Evolutionary conservation across 345 rosid species (phyloP).

Genomic region (Ceriops tagal): DNA sequence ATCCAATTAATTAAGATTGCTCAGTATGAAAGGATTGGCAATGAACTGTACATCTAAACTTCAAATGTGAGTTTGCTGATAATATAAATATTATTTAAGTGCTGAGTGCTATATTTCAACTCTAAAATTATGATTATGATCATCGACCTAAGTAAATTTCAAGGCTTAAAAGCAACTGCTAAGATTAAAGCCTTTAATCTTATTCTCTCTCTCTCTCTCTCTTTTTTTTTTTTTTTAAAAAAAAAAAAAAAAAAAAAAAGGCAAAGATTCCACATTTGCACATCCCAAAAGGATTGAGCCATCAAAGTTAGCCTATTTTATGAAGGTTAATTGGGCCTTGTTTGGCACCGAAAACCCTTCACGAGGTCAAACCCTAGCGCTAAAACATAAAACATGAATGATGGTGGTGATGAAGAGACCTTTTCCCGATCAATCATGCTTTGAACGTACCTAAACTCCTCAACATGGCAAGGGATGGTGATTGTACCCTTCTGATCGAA

Average conservation of each 20-base stretch:
- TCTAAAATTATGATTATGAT: background rate
- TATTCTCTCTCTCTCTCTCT: background rate
- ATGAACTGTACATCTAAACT: too few relatives aligned
- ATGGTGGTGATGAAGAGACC: slow-evolving; percentile 43
- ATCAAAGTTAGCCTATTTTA: background rate
- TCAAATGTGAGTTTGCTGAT: too few relatives aligned
- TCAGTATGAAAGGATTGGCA: too few relatives aligned
- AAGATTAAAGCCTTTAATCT: slow-evolving; percentile 19
- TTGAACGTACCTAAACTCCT: slow-evolving; percentile 30
- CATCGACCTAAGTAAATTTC: background rate
- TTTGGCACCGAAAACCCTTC: slow-evolving; percentile 39
- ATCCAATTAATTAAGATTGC: too few relatives aligned
- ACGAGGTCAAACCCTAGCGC: slow-evolving; percentile 34
- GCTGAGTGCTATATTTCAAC: too few relatives aligned
- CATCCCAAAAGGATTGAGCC: slow-evolving; percentile 1
- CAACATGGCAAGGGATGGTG: slow-evolving; percentile 33
- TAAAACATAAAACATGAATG: slow-evolving; percentile 49
- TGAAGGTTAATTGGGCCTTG: slow-evolving; percentile 19
- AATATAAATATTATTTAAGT: too few relatives aligned
- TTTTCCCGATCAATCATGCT: slow-evolving; percentile 56
- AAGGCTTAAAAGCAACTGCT: slow-evolving; percentile 17
- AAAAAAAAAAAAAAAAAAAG: background rate
- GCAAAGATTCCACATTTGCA: slow-evolving; percentile 20
- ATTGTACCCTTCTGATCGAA: slow-evolving; percentile 32
- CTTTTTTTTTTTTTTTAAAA: background rate